Evolutionary conservation across 805 yeast species (phyloP).

Genomic region (Candida qinlingensis): DNA sequence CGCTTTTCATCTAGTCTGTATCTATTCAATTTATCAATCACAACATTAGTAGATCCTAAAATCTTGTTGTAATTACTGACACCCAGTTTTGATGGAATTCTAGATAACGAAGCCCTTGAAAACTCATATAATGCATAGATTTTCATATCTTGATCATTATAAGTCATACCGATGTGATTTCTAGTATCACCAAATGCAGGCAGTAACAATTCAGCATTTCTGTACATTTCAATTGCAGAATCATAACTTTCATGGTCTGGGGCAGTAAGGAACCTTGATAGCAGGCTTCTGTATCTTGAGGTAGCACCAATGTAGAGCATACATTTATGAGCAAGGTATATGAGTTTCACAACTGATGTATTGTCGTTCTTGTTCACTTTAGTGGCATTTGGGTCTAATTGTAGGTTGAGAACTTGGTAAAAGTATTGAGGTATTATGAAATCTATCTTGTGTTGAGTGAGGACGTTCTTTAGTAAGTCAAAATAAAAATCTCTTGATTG

Average conservation of each 20-base stretch:
- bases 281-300: constrained; percentile 48
- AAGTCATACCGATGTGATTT: constrained; percentile 52
- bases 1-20: constrained; percentile 13
- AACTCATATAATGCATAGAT: constrained; percentile 37
- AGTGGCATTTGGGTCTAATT: constrained; percentile 6
- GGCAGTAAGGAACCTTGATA: constrained; percentile 28
- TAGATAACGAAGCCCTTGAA: constrained; percentile 37
- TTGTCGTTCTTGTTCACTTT: constrained; percentile 10
- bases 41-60: constrained; percentile 28
- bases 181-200: constrained; percentile 69
- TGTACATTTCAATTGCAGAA: constrained; percentile 42
- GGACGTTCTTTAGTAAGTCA: constrained; percentile 35
- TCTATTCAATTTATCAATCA: constrained; percentile 25
- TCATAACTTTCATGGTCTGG: constrained; percentile 35
- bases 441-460: constrained; percentile 34
- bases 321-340: constrained; percentile 44
- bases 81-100: constrained; percentile 36
- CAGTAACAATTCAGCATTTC: constrained; percentile 47
- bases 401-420: constrained; percentile 11
- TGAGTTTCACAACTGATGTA: constrained; percentile 19
- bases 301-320: constrained; percentile 52
- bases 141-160: constrained; percentile 31
- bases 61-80: constrained; percentile 30
- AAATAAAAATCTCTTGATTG: constrained; percentile 44
- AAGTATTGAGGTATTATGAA: constrained; percentile 17